Base-by-base conservation (phyloP, 805 yeast species). In the Starmerella lactis-condensi region DNA sequence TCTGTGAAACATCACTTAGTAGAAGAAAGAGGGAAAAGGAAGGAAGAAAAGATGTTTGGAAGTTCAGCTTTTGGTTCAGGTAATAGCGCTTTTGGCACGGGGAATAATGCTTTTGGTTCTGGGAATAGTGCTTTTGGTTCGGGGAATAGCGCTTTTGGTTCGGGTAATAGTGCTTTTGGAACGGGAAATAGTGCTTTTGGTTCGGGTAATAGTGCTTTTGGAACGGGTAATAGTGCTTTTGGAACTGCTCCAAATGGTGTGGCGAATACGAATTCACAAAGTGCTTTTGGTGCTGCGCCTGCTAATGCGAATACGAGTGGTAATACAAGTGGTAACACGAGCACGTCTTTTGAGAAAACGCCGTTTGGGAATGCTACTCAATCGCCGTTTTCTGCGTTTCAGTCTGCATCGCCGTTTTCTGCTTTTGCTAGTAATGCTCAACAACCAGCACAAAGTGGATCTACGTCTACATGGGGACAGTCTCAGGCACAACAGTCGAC, bases 91-190 rank as follows among this genome's bases (percentile, higher is more conserved):
- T 39, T 39, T 18, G 41, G 41, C 10, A 22, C 41, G 4, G 34
- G 35, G 3, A 24, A 20, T 22, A 20, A 36, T 1, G 37, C 41
- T 9, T 39, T 39, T 25, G 45, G 45, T n/a, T 16, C 45, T 4
- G 45, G 45, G 5, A 39, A 37, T 31, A 22, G 39, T 5, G 35
- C 45, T 4, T 41, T 48, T 15, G 44, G 48, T 5, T 31, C 46
- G 2, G 41, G 43, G 13, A 40, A 36, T 24, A 37, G 47, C 3
- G 45, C 53, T 2, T 43, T 47, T 29, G 51, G 54, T 20, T 24
- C 51, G 7, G 44, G 44, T 5, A 35, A 31, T 29, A 22, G 39
- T 2, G 39, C 44, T 6, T 41, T 41, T 17, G 45, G 44, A 4
- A 26, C 39, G 4, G 39, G 43, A 5, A 34, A 31, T 30, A 26